Percentiles rank a stretch among this genome's conserved stretches.
phyloP scores from a whole-genome alignment of 2,329 filamentous ascomycete genomes.

The Microcyclospora pomicola region DNA sequence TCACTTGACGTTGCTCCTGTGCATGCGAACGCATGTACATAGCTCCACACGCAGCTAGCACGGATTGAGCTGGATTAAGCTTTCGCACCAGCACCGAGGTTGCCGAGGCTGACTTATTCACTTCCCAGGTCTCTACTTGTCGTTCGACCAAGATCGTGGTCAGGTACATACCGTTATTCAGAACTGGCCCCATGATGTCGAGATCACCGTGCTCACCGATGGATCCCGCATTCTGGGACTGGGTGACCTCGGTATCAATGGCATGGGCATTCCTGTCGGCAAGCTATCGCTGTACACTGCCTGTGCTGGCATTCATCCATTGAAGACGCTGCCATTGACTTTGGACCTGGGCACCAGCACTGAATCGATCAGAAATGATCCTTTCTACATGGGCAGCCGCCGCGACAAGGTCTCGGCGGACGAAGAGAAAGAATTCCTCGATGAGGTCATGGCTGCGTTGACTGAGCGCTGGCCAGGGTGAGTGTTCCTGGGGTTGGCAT shows the following conservation, averaged over 20 bases:
- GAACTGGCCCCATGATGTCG: slow-evolving; percentile 89
- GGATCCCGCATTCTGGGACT: slow-evolving; percentile 86
- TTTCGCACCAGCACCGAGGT: neutral
- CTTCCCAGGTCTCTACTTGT: slow-evolving; percentile 63
- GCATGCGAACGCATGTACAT: too few relatives aligned
- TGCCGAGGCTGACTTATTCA: neutral
- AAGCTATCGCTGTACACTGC: slow-evolving; percentile 92
- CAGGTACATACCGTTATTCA: slow-evolving; percentile 75
- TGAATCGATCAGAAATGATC: slow-evolving; percentile 54
- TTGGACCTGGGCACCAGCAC: slow-evolving; percentile 52
- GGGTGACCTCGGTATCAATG: slow-evolving; percentile 90
- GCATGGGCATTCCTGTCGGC: slow-evolving; percentile 94
- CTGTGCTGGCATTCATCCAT: slow-evolving; percentile 84
- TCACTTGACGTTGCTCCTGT: too few relatives aligned
- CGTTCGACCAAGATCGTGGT: slow-evolving; percentile 76
- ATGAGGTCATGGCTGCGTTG: slow-evolving; percentile 90
- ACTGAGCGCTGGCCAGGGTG: slow-evolving; percentile 60
- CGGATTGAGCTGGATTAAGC: too few relatives aligned
- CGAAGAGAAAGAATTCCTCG: slow-evolving; percentile 82
- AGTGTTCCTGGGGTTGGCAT: slow-evolving; percentile 17
- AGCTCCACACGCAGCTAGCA: too few relatives aligned
- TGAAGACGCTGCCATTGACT: slow-evolving; percentile 48
- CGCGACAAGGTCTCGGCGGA: slow-evolving; percentile 63
- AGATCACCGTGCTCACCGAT: slow-evolving; percentile 95
- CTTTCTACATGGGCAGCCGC: slow-evolving; percentile 83